Evolutionary conservation across 2,329 filamentous ascomycete genomes (phyloP), one percentile per base, ranked within the genome.

Genomic region (Stromatinia cepivora): DNA sequence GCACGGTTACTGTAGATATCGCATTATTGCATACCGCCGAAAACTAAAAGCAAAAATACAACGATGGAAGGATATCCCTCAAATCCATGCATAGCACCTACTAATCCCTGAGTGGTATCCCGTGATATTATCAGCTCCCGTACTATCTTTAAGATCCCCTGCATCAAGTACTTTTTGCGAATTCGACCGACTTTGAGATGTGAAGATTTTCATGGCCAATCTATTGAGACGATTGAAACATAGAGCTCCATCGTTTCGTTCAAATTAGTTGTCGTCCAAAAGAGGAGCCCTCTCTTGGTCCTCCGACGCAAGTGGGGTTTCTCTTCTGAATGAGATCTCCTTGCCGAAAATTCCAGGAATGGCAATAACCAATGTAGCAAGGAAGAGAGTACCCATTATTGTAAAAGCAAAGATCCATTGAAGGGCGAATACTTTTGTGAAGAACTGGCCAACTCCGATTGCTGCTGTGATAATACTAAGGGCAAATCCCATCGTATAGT

Each of bases 371-470:
- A 92, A 76, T 1, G 91, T 92, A 25, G 87, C 81, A 28, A 93
- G 79, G 78, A 95, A 90, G 66, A 96, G 86, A 36, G 92, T 78
- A 0, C 84, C 87, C 84, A 94, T 93, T 78, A 97, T 93, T 72
- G 88, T 84, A 77, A 96, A 95, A 46, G 93, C 91, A 79, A 97
- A 97, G 80, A 96, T 94, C 93, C 93, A 97, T 81, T 97, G 93
- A 73, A 97, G 84, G 9, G 92, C 91, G 73, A 96, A 84, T 70
- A 90, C 80, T 78, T 93, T 88, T 76, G 86, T 84, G 64, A 88
- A 82, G 81, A 96, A 89, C 79, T 97, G 93, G 20, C 88, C 86
- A 22, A 95, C 87, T 17, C 92, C 92, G 54, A 96, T 87, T 25
- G 92, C 87, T 7, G 92, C 88, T 1, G 88, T 82, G 59, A 96